Conservation (phyloP, 805 yeast genomes). For the Hanseniaspora nectarophila region DNA sequence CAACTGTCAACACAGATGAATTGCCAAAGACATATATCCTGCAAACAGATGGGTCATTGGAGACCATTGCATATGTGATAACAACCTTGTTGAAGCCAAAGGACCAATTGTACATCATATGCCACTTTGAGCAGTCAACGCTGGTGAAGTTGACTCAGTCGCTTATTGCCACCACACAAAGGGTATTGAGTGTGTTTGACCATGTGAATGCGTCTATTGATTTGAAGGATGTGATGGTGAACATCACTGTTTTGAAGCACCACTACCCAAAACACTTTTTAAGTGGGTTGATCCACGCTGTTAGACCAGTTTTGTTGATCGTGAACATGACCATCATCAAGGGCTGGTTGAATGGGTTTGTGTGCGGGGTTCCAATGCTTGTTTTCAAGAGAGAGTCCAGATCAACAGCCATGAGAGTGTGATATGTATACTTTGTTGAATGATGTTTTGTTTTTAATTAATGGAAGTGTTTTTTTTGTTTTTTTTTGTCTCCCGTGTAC, state of each 20-base stretch:
- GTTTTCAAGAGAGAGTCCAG: constrained; percentile 9
- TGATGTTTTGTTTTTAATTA: background rate
- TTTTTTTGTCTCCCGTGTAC: no score
- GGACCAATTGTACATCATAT: constrained; percentile 1
- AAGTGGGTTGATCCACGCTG: constrained; percentile 11
- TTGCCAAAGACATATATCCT: constrained; percentile 11
- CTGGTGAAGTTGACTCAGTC: constrained; percentile 3
- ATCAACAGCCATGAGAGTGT: background rate
- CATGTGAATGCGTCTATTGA: background rate
- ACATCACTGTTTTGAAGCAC: constrained; percentile 6
- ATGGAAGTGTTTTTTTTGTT: no score
- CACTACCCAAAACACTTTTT: constrained; percentile 14
- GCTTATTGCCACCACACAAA: background rate
- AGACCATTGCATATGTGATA: constrained; percentile 4
- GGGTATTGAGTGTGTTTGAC: constrained; percentile 8
- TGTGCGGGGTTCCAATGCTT: constrained; percentile 10
- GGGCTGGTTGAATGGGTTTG: constrained; percentile 12
- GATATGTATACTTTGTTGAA: background rate
- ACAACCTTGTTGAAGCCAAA: background rate
- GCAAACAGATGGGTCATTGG: constrained; percentile 5
- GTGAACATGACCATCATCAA: constrained; percentile 11
- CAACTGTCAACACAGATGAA: background rate
- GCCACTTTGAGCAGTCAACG: background rate
- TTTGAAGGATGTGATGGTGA: background rate
- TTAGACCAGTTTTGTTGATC: constrained; percentile 6